phyloP scores from a whole-genome alignment of 805 yeast species.

The Sugiyamaella qingdaonensis region DNA sequence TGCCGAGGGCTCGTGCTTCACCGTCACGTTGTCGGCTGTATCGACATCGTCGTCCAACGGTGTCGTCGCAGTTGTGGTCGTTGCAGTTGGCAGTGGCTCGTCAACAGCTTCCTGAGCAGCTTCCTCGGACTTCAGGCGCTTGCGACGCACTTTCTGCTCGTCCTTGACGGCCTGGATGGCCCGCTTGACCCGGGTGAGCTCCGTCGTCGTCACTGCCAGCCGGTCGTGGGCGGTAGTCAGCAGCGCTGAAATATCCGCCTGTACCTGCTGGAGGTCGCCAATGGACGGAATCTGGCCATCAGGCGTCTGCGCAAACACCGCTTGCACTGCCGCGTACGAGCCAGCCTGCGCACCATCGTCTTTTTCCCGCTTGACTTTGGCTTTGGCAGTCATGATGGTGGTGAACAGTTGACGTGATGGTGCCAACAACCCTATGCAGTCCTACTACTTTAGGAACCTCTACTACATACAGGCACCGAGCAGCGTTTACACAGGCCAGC shows the following conservation, averaged over 20 bases:
- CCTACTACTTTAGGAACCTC: too few relatives aligned
- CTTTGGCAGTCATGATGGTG: neutral
- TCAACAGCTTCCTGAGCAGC: slow-evolving; percentile 10
- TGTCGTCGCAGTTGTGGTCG: neutral
- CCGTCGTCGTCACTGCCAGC: slow-evolving; percentile 1
- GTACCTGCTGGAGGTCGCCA: slow-evolving; percentile 1
- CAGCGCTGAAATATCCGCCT: slow-evolving; percentile 5
- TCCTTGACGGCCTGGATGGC: slow-evolving; percentile 1
- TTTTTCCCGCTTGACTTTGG: neutral
- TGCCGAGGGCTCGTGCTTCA: neutral
- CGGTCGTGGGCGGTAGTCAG: slow-evolving; percentile 1
- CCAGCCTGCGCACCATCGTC: neutral
- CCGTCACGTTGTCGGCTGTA: slow-evolving; percentile 2
- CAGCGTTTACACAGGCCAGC: too few relatives aligned
- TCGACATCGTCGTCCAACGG: slow-evolving; percentile 9
- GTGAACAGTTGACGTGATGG: too few relatives aligned
- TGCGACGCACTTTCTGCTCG: neutral
- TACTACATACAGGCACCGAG: too few relatives aligned
- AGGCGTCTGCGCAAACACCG: neutral
- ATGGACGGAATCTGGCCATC: slow-evolving; percentile 4
- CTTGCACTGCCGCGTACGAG: neutral
- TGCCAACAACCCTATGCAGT: too few relatives aligned
- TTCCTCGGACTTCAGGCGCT: slow-evolving; percentile 1
- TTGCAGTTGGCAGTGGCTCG: neutral
- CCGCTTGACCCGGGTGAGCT: slow-evolving; percentile 4